phyloP scores from a whole-genome alignment of 306 rosid species.

The Macrotyloma uniflorum region DNA sequence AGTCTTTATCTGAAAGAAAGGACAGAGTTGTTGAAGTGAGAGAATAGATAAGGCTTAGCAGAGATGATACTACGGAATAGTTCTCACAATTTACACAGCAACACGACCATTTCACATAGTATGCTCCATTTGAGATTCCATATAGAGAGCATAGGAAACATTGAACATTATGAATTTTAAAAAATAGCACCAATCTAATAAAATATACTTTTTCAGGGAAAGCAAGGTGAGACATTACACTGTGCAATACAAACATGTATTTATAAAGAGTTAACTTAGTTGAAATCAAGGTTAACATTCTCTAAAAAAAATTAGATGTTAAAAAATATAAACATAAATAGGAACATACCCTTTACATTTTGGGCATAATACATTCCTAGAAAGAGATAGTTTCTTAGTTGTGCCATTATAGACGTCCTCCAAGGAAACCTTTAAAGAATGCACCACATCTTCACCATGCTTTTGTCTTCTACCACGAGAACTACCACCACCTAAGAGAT shows the following conservation, averaged over 20 bases:
- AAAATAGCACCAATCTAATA: not conserved
- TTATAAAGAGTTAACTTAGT: not conserved
- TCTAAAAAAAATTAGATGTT: not conserved
- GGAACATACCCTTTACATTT: slow-evolving; percentile 77
- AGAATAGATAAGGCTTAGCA: not conserved
- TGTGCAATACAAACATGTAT: not conserved
- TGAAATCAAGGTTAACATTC: not conserved
- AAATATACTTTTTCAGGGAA: not conserved
- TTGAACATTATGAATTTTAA: not conserved
- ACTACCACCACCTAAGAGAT: slow-evolving; percentile 49
- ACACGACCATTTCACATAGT: not conserved
- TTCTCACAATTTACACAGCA: not conserved
- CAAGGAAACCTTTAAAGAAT: slow-evolving; percentile 73
- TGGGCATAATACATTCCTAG: slow-evolving; percentile 57
- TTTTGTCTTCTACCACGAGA: slow-evolving; percentile 72
- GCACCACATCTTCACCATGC: slow-evolving; percentile 83
- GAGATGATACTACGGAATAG: not conserved
- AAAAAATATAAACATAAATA: not conserved
- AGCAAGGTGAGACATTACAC: not conserved
- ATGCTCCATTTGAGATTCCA: not conserved
- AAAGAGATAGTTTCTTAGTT: slow-evolving; percentile 72
- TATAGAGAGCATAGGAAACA: not conserved
- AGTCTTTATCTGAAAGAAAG: not conserved
- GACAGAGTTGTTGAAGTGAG: not conserved
- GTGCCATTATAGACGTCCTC: slow-evolving; percentile 78